Conservation (phyloP, 768 basidiomycete genomes). For the Kwoniella botswanensis region DNA sequence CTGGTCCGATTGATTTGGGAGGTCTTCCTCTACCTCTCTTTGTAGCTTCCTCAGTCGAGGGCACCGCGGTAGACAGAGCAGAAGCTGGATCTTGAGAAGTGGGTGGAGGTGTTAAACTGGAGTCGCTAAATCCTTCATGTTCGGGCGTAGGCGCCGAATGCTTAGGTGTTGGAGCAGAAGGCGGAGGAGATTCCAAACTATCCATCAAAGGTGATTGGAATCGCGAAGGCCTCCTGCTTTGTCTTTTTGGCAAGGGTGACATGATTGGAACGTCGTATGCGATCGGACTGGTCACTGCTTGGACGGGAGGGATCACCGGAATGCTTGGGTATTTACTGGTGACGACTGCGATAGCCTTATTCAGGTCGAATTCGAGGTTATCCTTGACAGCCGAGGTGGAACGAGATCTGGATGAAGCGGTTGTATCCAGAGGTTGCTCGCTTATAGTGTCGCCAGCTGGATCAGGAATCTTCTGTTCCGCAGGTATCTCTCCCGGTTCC, state of each 20-base stretch:
- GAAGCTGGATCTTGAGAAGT: background rate
- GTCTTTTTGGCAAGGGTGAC: constrained; percentile 5
- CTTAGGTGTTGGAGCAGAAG: constrained; percentile 8
- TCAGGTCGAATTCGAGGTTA: background rate
- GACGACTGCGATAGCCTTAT: background rate
- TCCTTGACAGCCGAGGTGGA: too few species aligned
- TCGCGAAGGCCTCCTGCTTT: background rate
- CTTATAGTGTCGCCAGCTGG: too few species aligned
- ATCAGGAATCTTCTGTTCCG: too few species aligned
- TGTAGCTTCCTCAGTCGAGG: background rate
- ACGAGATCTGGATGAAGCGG: too few species aligned
- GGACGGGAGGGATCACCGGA: background rate
- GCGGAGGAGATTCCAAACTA: background rate
- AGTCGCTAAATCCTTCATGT: constrained; percentile 14
- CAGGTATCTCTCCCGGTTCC: background rate
- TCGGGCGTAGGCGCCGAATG: background rate
- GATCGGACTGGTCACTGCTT: background rate
- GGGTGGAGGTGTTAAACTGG: constrained; percentile 14
- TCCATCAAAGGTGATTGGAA: constrained; percentile 9
- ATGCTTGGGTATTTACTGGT: background rate
- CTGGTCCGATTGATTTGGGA: background rate
- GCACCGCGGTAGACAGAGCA: background rate
- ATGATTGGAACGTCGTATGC: background rate
- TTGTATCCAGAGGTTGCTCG: too few species aligned
- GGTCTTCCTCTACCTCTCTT: constrained; percentile 1